phyloP scores from a whole-genome alignment of 441 rosid species.

The Pelargonium australe region DNA sequence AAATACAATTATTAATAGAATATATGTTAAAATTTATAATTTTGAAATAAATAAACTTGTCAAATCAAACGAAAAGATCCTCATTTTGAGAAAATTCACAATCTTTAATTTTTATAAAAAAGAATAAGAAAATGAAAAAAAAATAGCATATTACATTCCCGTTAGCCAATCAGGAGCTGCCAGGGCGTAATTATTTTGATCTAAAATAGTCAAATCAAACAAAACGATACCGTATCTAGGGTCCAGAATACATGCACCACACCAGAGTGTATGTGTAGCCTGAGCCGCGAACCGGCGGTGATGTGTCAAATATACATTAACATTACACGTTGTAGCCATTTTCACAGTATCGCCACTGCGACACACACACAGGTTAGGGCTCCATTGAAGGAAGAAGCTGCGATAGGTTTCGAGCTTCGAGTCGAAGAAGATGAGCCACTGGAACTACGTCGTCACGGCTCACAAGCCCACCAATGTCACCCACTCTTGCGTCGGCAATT shows the following conservation, averaged over 20 bases:
- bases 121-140: no score
- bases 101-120: no score
- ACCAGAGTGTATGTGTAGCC: not conserved
- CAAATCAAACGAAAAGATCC: no score
- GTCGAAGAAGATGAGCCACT: constrained; percentile 50
- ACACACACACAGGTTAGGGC: constrained; percentile 3
- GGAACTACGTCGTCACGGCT: constrained; percentile 98
- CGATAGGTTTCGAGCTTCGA: not conserved
- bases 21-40: no score
- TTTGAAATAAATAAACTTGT: no score
- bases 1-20: no score
- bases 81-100: no score
- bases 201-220: no score
- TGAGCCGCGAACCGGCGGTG: not conserved
- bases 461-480: constrained; percentile 97
- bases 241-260: not conserved
- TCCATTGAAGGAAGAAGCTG: constrained; percentile 7
- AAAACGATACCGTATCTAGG: not conserved
- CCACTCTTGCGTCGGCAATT: constrained; percentile 97
- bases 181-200: no score
- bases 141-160: no score
- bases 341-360: not conserved
- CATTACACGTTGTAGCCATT: not conserved
- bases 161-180: no score
- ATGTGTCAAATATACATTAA: not conserved